These are phyloP conservation scores for Plasmopara viticola DNA, from an alignment of 352 stramenopile genomes.

Conservation along the genomic window DNA sequence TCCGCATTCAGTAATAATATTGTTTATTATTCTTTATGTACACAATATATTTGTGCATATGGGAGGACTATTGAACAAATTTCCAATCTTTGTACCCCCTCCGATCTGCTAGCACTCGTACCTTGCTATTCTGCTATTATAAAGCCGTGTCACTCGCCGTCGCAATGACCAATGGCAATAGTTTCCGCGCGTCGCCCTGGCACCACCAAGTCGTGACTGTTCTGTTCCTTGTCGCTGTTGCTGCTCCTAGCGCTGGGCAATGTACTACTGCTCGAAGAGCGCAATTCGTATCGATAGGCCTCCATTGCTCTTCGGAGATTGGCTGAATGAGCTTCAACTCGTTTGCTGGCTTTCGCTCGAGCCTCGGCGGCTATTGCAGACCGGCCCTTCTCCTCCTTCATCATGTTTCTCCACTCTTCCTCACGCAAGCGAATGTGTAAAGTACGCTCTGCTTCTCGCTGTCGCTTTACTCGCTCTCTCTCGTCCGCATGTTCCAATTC, in stretches of 20 bases:
- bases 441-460: constrained; percentile 42
- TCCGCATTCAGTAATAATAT: no score
- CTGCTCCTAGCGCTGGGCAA: constrained; percentile 4
- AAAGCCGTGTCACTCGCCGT: not conserved
- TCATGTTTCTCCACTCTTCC: constrained; percentile 45
- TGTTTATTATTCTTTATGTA: not conserved
- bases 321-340: constrained; percentile 25
- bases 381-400: constrained; percentile 43
- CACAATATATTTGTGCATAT: not conserved
- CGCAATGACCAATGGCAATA: constrained; percentile 6
- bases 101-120: not conserved
- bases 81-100: not conserved
- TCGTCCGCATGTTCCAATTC: constrained; percentile 41
- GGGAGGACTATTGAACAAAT: not conserved
- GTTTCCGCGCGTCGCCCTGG: not conserved
- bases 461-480: constrained; percentile 33
- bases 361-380: constrained; percentile 39
- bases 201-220: constrained; percentile 8
- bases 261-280: constrained; percentile 5
- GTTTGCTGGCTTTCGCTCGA: constrained; percentile 38
- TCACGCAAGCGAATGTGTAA: constrained; percentile 35
- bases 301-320: constrained; percentile 32
- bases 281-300: constrained; percentile 14
- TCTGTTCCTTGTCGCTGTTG: constrained; percentile 19
- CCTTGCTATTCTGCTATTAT: no score